These are phyloP conservation scores for Croton setiger DNA, from an alignment of 441 rosid species.

Conservation along the genomic window DNA sequence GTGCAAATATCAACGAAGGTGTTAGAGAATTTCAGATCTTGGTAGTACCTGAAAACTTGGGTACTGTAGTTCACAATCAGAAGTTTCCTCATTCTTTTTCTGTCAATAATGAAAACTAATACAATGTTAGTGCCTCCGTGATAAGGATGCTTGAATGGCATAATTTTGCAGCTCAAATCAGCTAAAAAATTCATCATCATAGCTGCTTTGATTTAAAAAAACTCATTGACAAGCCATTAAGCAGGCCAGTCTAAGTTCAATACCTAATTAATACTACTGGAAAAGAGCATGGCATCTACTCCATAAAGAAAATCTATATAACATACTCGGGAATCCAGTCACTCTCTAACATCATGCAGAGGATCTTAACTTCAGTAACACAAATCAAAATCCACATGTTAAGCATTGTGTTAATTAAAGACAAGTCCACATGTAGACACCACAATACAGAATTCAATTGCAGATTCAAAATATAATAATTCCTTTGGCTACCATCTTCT, in stretches of 20 bases:
- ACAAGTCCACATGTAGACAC: neutral
- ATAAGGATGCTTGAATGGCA: neutral
- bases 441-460: neutral
- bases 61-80: conserved; percentile 47
- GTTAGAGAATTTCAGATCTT: neutral
- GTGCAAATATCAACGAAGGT: neutral
- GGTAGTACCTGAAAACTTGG: conserved; percentile 70
- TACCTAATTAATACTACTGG: neutral
- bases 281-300: neutral
- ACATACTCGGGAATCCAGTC: neutral
- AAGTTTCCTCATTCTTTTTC: conserved; percentile 57
- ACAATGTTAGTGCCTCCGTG: conserved; percentile 17
- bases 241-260: neutral
- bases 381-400: neutral
- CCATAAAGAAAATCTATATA: neutral
- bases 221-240: neutral
- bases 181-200: neutral
- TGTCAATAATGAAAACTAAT: conserved; percentile 33
- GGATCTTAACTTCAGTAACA: neutral
- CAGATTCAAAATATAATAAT: neutral
- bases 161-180: neutral
- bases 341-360: neutral
- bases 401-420: neutral
- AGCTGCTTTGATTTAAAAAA: neutral
- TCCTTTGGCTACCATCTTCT: neutral